Conservation (phyloP, 2,329 filamentous ascomycete species). For the Phialophora verrucosa region DNA sequence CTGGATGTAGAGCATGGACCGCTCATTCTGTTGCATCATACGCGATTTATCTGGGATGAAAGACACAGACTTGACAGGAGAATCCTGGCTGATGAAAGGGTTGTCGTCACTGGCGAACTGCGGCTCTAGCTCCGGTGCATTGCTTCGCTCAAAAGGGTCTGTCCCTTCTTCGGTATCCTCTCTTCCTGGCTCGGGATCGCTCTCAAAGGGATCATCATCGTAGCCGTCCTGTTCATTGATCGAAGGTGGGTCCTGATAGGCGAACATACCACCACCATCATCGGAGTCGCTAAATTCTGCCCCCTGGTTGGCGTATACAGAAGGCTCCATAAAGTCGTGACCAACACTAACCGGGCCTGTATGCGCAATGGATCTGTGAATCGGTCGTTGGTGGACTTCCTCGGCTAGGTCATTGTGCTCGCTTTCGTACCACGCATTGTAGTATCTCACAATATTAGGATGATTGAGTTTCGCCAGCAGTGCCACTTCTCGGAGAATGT, state of each 20-base stretch:
- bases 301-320: constrained; percentile 66
- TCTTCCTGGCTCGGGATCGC: constrained; percentile 27
- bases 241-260: constrained; percentile 39
- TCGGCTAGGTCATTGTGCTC: constrained; percentile 29
- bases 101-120: constrained; percentile 7
- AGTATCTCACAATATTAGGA: constrained; percentile 86
- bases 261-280: constrained; percentile 44
- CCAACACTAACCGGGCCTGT: constrained; percentile 52
- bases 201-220: constrained; percentile 50
- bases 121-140: background rate
- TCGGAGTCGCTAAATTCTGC: constrained; percentile 76
- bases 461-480: constrained; percentile 92
- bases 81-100: constrained; percentile 26
- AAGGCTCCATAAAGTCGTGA: constrained; percentile 91
- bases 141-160: constrained; percentile 24
- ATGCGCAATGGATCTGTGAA: constrained; percentile 24
- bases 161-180: constrained; percentile 18
- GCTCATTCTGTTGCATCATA: constrained; percentile 19
- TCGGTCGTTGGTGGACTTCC: constrained; percentile 15
- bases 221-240: constrained; percentile 51
- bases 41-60: constrained; percentile 21
- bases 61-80: constrained; percentile 19
- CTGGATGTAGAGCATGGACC: constrained; percentile 87
- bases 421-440: constrained; percentile 86
- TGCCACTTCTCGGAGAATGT: constrained; percentile 82